phyloP scores from a whole-genome alignment of 371 early-diverging fungal genomes.

The Zopfochytrium polystomum region DNA sequence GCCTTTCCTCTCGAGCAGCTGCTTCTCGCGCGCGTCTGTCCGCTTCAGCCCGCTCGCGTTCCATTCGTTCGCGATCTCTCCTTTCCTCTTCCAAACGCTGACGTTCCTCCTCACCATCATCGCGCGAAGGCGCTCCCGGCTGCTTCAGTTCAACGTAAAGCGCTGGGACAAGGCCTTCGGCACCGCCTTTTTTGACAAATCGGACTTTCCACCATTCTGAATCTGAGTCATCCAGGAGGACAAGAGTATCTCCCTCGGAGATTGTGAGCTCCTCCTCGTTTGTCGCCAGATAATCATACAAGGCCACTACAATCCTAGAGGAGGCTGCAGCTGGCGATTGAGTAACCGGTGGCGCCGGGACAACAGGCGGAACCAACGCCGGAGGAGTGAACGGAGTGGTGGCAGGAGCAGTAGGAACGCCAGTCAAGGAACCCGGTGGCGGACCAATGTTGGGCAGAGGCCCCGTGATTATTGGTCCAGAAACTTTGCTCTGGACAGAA shows the following conservation, averaged over 20 bases:
- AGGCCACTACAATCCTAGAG: constrained; percentile 57
- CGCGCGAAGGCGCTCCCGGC: no score
- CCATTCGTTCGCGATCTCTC: no score
- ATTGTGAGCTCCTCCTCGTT: constrained; percentile 74
- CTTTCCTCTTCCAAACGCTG: no score
- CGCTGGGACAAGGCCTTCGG: constrained; percentile 53
- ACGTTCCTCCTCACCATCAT: no score
- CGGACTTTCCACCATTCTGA: constrained; percentile 75
- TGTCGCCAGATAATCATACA: constrained; percentile 74
- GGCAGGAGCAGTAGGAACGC: neutral
- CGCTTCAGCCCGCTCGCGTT: no score
- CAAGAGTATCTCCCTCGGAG: constrained; percentile 67
- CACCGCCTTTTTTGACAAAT: constrained; percentile 30
- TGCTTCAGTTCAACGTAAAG: constrained; percentile 53
- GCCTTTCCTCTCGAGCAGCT: no score
- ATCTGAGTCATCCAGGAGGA: constrained; percentile 71
- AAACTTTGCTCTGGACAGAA: constrained; percentile 33
- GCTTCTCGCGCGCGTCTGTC: no score
- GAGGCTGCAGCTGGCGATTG: neutral
- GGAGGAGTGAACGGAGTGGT: constrained; percentile 7
- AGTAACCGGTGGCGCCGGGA: constrained; percentile 17
- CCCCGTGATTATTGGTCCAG: constrained; percentile 32
- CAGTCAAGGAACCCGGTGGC: constrained; percentile 15
- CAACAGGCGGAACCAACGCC: constrained; percentile 2
- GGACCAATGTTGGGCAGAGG: constrained; percentile 31